Base-by-base conservation (phyloP, 495 filamentous ascomycete genomes). In the Daldinia childiae region DNA sequence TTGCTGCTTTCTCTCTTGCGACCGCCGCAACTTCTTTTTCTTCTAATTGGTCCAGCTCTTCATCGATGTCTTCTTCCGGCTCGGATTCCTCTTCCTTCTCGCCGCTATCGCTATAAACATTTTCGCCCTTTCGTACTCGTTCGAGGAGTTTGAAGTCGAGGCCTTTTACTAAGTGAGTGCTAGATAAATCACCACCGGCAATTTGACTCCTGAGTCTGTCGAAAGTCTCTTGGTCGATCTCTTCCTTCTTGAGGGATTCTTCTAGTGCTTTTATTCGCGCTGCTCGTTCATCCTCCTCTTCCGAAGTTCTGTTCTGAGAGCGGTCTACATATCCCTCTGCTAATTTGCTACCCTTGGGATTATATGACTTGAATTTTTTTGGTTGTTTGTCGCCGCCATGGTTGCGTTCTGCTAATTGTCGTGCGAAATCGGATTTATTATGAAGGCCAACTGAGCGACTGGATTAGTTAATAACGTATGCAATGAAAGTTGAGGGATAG, bases 161-260 rank as follows among this genome's bases (percentile, higher is more conserved):
- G 1, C 95, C 95, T 79, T 98, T 98, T 32, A 97, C 89, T 74
- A 97, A 81, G 85, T 96, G 92, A 38, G 92, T 95, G 72, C 90
- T 91, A 2, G 80, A 80, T 30, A 93, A 76, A 76, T 97, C 93
- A 5, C 94, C 95, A 2, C 94, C 94, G 3, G 93, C 89, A 58
- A 97, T 91, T 71, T 96, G 87, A 52, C 85, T 83, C 27, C 89
- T 83, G 45, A 95, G 77, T 69, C 86, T 87, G 58, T 93, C 90
- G 76, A 94, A 97, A 4, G 87, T 90, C 45, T 82, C 84, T 71
- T 87, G 83, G 62, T 93, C 90, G 65, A 97, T 94, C 80, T 95
- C 89, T 38, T 90, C 89, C 63, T 93, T 83, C 81, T 95, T 95
- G 55, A 93, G 85, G 75, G 91, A 84, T 62, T 96, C 92, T 65